These are phyloP conservation scores for Hylodesmum podocarpum DNA, from an alignment of 306 rosid genomes.

Conservation along the genomic window DNA sequence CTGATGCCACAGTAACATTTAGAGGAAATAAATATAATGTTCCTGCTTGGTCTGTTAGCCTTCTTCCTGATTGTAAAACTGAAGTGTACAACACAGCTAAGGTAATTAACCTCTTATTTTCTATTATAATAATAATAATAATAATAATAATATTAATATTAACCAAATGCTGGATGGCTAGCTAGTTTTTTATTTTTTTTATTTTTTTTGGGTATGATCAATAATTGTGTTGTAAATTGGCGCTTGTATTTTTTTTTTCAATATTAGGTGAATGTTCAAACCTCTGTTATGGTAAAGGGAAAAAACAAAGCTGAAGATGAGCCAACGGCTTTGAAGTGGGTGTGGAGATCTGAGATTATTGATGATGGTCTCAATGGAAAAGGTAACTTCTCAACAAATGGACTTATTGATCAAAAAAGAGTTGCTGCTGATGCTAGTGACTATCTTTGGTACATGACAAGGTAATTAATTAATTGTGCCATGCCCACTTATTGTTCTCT, in stretches of 20 bases:
- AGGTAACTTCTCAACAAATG: slow-evolving; percentile 9
- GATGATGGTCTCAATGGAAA: slow-evolving; percentile 29
- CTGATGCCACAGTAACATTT: slow-evolving; percentile 41
- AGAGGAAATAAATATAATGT: slow-evolving; percentile 30
- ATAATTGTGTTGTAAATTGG: not conserved
- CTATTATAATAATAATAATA: too few species aligned
- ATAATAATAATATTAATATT: too few species aligned
- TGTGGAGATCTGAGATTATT: slow-evolving; percentile 48
- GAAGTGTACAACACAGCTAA: slow-evolving; percentile 52
- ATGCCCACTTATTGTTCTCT: not conserved
- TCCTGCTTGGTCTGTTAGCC: slow-evolving; percentile 62
- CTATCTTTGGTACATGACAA: slow-evolving; percentile 61
- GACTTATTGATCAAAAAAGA: slow-evolving; percentile 41
- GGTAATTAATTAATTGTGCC: slow-evolving; percentile 45
- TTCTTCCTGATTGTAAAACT: slow-evolving; percentile 49
- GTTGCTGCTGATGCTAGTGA: slow-evolving; percentile 42
- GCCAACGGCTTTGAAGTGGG: slow-evolving; percentile 38
- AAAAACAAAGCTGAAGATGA: slow-evolving; percentile 47
- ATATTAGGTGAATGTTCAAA: slow-evolving; percentile 52
- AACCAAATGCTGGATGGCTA: not conserved
- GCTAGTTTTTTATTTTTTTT: not conserved
- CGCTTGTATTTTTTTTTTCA: not conserved
- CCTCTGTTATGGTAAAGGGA: slow-evolving; percentile 43
- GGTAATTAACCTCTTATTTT: slow-evolving; percentile 2
- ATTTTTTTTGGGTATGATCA: too few species aligned